A percentile compares a stretch with the other conserved stretches of the same genome.
These are phyloP conservation scores for Pinus albicaulis DNA, from an alignment of 75 land plant genomes.

Conservation along the genomic window DNA sequence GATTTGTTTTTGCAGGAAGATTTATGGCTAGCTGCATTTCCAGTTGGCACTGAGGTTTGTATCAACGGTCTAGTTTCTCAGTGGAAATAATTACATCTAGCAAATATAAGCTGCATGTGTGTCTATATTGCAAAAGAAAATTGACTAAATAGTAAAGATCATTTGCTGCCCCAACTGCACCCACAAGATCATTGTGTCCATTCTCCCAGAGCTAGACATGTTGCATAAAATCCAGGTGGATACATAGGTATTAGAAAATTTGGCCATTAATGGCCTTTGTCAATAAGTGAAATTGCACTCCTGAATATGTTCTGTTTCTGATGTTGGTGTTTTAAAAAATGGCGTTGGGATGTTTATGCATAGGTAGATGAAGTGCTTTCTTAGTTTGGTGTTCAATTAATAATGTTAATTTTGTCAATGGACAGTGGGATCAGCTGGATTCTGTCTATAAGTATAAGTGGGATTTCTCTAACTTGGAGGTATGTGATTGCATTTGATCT, in stretches of 20 bases:
- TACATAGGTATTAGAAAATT: neutral
- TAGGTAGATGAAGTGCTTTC: neutral
- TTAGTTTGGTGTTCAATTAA: neutral
- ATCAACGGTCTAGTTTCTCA: neutral
- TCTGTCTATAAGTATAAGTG: constrained; percentile 72
- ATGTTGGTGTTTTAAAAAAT: no score
- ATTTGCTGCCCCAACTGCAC: neutral
- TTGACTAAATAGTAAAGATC: neutral
- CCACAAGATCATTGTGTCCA: neutral
- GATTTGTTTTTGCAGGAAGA: constrained; percentile 34
- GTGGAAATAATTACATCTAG: neutral
- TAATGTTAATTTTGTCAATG: constrained; percentile 1
- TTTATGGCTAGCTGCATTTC: constrained; percentile 74
- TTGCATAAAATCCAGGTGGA: neutral
- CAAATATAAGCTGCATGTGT: neutral
- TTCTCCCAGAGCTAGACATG: no score
- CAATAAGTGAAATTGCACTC: no score
- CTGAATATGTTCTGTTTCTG: no score
- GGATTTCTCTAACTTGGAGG: constrained; percentile 91
- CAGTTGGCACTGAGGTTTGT: constrained; percentile 79
- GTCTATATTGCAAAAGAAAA: neutral
- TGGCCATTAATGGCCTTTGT: no score
- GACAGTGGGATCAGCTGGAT: constrained; percentile 94
- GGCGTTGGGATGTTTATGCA: neutral
- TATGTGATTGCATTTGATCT: constrained; percentile 12